Evolutionary conservation across 2,329 filamentous ascomycete species (phyloP), one percentile per base, ranked within the genome.

Genomic region (Falciphora oryzae): DNA sequence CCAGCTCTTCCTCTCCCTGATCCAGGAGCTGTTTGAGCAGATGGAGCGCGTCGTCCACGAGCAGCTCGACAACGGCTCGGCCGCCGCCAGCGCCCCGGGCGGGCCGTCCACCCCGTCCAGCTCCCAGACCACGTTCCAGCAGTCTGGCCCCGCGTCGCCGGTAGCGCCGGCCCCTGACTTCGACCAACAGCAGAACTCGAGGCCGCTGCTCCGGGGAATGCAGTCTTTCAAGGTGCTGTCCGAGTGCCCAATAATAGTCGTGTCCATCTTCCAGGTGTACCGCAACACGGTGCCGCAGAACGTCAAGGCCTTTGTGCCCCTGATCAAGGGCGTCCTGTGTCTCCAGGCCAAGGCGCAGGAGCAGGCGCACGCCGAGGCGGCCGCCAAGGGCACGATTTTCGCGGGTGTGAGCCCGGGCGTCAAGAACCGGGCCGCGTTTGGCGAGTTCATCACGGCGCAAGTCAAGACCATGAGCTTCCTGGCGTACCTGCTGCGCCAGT

Each of bases 401-500:
- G 95, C 92, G 0, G 94, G 95, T 2, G 92, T 99, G 63, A 96
- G 92, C 77, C 91, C 91, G 61, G 91, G 92, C 65, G 97, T 99
- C 73, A 94, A 92, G 77, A 97, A 98, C 71, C 85, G 93, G 65
- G 90, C 90, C 16, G 94, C 93, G 0, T 99, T 98, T 79, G 95
- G 94, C 50, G 96, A 99, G 71, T 96, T 98, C 69, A 96, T 99
- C 68, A 98, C 93, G 0, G 93, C 94, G 1, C 96, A 99, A 75
- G 95, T 99, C 22, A 98, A 99, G 81, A 98, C 94, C 0, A 98
- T 99, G 94, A 98, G 93, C 72, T 99, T 99, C 72, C 76, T 99
- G 69, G 96, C 96, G 1, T 99, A 98, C 73, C 80, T 99, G 0
- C 83, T 99, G 16, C 83, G 95, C 58, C 90, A 96, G 61, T 96